Evolutionary conservation across 2,329 filamentous ascomycete genomes (phyloP), one percentile per base, ranked within the genome.

Genomic region (Colletotrichum filicis): DNA sequence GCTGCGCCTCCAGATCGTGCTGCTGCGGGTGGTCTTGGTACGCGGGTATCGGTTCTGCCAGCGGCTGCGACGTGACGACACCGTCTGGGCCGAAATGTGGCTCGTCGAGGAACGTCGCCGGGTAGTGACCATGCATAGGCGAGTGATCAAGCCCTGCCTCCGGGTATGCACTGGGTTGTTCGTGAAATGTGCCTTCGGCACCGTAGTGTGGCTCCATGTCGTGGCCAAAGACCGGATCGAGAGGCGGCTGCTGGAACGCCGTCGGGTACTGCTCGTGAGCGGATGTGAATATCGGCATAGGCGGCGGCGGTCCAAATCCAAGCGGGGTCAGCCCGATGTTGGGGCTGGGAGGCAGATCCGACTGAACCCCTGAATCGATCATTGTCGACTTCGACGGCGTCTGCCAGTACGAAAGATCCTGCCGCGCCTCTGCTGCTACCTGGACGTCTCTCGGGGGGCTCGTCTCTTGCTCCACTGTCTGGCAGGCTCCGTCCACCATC

Each of bases 401-500:
- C 52, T 72, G 68, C 58, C 57, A 70, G 4, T 74, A 63, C 16
- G 61, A 58, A 24, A 52, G 37, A 19, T 60, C 42, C 19, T 65
- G 60, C n/a, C 73, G 65, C 5, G 74, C 53, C 56, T 75, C 73
- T 28, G 66, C 74, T 14, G 61, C 57, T 5, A 75, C 73, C 12
- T 75, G 73, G 1, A 75, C 66, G 5, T 75, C 73, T 30, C 57
- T 73, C 8, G 74, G 66, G n/a, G 74, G 74, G 28, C 75, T 62
- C 2, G 75, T 58, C 11, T 78, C 77, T 14, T 73, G 35, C 60
- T 79, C 79, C 35, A 77, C 62, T 0, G 80, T 82, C 70, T 83
- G 82, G 35, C 76, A 77, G 9, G 75, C 78, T 28, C 78, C 79
- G 55, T 83, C 80, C 19, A 75, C 66, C 80, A 79, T 81, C 14